A percentile compares a stretch with the other conserved stretches of the same genome.
These are phyloP conservation scores for Abrus precatorius DNA, from an alignment of 306 rosid genomes.

Conservation along the genomic window DNA sequence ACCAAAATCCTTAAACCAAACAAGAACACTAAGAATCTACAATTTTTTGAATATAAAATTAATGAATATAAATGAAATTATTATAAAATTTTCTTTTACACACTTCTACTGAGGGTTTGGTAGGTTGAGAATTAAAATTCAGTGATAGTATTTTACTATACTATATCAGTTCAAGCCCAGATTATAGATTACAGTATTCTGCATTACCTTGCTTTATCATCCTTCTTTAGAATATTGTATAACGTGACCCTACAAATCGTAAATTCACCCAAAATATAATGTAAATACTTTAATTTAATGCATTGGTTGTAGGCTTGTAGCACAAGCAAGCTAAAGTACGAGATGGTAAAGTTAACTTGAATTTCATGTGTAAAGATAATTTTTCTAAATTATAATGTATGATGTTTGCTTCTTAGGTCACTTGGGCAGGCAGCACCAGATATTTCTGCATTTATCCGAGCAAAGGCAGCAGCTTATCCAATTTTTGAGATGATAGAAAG, in stretches of 20 bases:
- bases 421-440: conserved; percentile 94
- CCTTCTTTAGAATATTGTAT: neutral
- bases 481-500: conserved; percentile 91
- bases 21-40: neutral
- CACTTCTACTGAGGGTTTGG: neutral
- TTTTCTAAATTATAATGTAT: conserved; percentile 23
- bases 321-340: neutral
- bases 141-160: neutral
- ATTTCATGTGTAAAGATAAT: neutral
- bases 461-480: conserved; percentile 89
- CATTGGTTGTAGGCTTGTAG: neutral
- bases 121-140: neutral
- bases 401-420: conserved; percentile 64
- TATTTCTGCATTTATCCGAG: conserved; percentile 79
- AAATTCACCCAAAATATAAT: neutral
- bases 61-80: neutral
- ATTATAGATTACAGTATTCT: no score
- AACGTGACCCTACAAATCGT: neutral
- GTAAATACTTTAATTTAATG: neutral
- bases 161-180: neutral
- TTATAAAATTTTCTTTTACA: neutral
- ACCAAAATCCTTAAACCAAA: neutral
- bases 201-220: neutral
- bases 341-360: neutral
- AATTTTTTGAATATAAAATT: neutral